Evolutionary conservation across 179 eudicot genomes (phyloP).

Genomic region (Camellia oleifera): DNA sequence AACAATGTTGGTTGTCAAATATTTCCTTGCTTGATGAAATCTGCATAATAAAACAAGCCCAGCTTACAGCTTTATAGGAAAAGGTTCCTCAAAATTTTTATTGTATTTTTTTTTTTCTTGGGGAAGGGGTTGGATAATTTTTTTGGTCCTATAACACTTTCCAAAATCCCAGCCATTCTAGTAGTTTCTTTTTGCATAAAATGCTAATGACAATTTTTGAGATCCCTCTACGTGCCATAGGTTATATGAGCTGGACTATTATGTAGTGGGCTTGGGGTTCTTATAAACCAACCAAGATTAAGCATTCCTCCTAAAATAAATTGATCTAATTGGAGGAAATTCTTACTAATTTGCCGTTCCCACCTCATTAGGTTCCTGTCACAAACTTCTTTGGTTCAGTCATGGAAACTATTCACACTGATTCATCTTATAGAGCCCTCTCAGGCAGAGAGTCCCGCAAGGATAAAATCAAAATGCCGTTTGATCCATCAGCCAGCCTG

Average conservation of each 20-base stretch:
- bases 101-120: neutral
- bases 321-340: neutral
- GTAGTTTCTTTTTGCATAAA: neutral
- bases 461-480: conserved; percentile 26
- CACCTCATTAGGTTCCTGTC: conserved; percentile 69
- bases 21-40: neutral
- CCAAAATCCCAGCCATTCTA: neutral
- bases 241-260: neutral
- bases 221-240: neutral
- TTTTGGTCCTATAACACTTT: neutral
- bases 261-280: neutral
- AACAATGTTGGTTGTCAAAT: neutral
- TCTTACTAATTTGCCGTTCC: conserved; percentile 9
- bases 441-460: conserved; percentile 37
- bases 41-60: neutral
- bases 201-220: neutral
- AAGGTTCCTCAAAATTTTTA: neutral
- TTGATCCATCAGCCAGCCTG: conserved; percentile 26
- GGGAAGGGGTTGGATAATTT: neutral
- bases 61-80: neutral
- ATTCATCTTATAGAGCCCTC: conserved; percentile 71
- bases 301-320: neutral
- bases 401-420: conserved; percentile 92
- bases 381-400: conserved; percentile 97
- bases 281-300: neutral